Evolutionary conservation across 257 asterid genomes (phyloP), one percentile per base, ranked within the genome.

Genomic region (Mentha longifolia): DNA sequence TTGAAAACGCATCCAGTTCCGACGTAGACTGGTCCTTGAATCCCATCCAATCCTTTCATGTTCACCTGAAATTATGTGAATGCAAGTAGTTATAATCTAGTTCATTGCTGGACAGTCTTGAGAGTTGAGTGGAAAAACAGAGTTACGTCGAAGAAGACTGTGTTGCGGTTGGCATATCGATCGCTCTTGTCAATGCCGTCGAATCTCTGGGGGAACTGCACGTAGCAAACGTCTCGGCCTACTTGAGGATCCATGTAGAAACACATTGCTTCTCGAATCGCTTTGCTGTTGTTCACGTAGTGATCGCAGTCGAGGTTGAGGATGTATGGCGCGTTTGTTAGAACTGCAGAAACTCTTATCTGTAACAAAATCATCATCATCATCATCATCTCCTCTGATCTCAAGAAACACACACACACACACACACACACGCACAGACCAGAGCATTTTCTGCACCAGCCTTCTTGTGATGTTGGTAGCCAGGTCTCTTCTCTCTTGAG

Each of bases 371-470:
- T 6, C 25, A 68, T 2, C 51, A 50, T 69, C 50, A n/a, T n/a
- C n/a, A 65, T 16, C 31, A 31, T 60, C 16, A 10, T 65, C 60
- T 33, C 7, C 33, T 12, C 19, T 65, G 12, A 16, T 30, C 3
- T 19, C n/a, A n/a, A n/a, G n/a, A n/a, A n/a, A n/a, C n/a, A n/a
- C 25, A 12, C 14, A 43, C 12, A 28, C n/a, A 51, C 0, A 22
- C n/a, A n/a, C n/a, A n/a, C n/a, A n/a, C n/a, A n/a, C n/a, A n/a
- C n/a, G n/a, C n/a, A n/a, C 6, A 25, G 82, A 95, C 99, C 92
- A 95, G 84, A 76, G 99, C 96, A 87, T 95, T 95, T 77, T 92
- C 98, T 35, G 99, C 99, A 73, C 99, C 99, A 31, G 99, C 99
- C 77, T 95, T 95, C 79, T 95, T 95, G 81, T 95, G 99, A 80